Conservation (phyloP, 192 early-diverging fungal genomes). For the Podila epigama region DNA sequence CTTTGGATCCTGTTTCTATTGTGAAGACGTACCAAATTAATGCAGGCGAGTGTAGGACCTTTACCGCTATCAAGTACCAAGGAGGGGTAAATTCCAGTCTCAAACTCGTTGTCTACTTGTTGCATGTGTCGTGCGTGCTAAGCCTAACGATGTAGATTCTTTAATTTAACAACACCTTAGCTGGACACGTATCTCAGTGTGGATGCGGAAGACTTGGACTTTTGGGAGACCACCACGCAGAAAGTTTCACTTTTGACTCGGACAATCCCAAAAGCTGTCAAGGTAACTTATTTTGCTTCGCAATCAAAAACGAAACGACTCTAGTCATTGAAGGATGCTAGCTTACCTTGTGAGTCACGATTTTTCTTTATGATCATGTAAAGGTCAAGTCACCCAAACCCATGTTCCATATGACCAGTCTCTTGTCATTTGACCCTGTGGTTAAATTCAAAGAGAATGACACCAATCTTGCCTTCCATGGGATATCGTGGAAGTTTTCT, state of each 20-base stretch:
- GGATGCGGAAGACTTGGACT: conserved; percentile 59
- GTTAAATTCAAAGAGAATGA: conserved; percentile 65
- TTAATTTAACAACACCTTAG: conserved; percentile 13
- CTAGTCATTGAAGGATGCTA: neutral
- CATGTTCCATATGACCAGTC: conserved; percentile 67
- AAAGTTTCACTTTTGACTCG: conserved; percentile 47
- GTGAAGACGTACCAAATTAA: conserved; percentile 44
- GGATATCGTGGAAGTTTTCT: conserved; percentile 57
- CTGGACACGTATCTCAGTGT: conserved; percentile 55
- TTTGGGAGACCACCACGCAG: conserved; percentile 50
- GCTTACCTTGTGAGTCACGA: neutral
- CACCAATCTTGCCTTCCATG: conserved; percentile 59
- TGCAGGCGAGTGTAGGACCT: conserved; percentile 54
- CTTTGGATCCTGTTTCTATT: conserved; percentile 8
- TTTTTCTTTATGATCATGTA: neutral
- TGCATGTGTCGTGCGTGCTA: neutral
- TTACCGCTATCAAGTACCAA: conserved; percentile 58
- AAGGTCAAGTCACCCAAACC: conserved; percentile 58
- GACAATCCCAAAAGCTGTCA: conserved; percentile 52
- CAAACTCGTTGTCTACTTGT: neutral
- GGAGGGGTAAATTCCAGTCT: conserved; percentile 50
- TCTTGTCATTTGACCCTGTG: conserved; percentile 55
- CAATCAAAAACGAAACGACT: too few species aligned
- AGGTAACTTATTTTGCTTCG: too few species aligned
- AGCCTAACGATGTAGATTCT: neutral